Evolutionary conservation across 1,284 basidiomycete genomes (phyloP).

Genomic region (Mycosarcoma maydis): DNA sequence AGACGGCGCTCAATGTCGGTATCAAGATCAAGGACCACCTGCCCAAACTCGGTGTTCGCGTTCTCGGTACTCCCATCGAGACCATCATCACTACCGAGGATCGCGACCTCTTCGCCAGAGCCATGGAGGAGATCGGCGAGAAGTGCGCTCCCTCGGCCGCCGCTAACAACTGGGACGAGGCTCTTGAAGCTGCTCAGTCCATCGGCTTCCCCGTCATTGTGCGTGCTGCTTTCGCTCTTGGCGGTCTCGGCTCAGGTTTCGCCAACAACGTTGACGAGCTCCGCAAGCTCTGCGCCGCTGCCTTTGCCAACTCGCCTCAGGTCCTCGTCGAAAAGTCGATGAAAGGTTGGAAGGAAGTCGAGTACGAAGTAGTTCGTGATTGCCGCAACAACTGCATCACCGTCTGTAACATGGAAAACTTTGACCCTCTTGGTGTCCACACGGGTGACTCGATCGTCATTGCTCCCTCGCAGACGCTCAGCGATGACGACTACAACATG

Average conservation of each 20-base stretch:
- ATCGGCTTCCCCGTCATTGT: conserved; percentile 99
- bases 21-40: conserved; percentile 98
- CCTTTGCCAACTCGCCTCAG: conserved; percentile 95
- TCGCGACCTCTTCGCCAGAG: conserved; percentile 88
- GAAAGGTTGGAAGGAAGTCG: conserved; percentile 96
- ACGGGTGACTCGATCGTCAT: conserved; percentile 99
- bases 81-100: conserved; percentile 98
- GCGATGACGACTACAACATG: conserved; percentile 94
- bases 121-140: conserved; percentile 97
- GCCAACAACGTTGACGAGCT: conserved; percentile 89
- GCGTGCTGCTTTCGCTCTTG: conserved; percentile 93
- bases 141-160: conserved; percentile 86
- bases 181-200: conserved; percentile 79
- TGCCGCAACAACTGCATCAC: conserved; percentile 98
- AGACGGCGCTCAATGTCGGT: conserved; percentile 96
- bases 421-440: conserved; percentile 97
- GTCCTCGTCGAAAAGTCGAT: conserved; percentile 98
- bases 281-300: conserved; percentile 78
- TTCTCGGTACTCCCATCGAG: conserved; percentile 94
- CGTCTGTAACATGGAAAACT: conserved; percentile 99
- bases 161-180: conserved; percentile 81
- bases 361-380: conserved; percentile 99
- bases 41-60: conserved; percentile 79
- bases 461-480: conserved; percentile 93
- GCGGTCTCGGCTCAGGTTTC: conserved; percentile 93